phyloP scores from a whole-genome alignment of 2,329 filamentous ascomycete species.

The Paracamarosporium sp. region DNA sequence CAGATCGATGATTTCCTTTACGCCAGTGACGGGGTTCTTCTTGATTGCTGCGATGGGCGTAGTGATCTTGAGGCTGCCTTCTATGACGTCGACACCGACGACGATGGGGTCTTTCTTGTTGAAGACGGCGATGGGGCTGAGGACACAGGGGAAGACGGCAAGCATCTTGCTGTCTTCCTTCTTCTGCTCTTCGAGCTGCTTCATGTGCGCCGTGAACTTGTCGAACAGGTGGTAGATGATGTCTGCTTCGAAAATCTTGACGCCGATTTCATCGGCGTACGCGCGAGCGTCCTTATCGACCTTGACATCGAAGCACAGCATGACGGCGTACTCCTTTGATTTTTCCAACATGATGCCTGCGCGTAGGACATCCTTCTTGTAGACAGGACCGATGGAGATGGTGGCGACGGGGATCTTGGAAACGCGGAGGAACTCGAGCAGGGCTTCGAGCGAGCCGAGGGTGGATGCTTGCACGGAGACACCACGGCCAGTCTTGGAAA shows the following conservation, averaged over 20 bases:
- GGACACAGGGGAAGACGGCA: conserved; percentile 95
- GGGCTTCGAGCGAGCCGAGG: conserved; percentile 91
- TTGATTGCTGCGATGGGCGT: conserved; percentile 91
- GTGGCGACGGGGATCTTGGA: conserved; percentile 98
- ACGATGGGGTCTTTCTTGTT: conserved; percentile 98
- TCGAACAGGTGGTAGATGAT: conserved; percentile 99
- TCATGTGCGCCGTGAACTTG: conserved; percentile 94
- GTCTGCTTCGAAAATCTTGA: conserved; percentile 98
- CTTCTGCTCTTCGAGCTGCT: conserved; percentile 82
- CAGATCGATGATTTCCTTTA: conserved; percentile 82
- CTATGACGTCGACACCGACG: conserved; percentile 92
- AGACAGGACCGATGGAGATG: conserved; percentile 96
- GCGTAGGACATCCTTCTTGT: conserved; percentile 97
- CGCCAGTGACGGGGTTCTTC: conserved; percentile 76
- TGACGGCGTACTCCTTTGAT: conserved; percentile 92
- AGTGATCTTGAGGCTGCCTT: conserved; percentile 83
- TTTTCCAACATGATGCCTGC: conserved; percentile 96
- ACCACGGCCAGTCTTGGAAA: conserved; percentile 90
- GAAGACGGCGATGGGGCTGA: conserved; percentile 90
- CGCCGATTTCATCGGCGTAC: conserved; percentile 91
- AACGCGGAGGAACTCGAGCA: conserved; percentile 93
- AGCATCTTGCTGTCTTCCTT: conserved; percentile 96
- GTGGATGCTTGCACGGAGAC: conserved; percentile 98
- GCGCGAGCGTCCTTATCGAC: conserved; percentile 93
- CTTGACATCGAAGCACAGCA: conserved; percentile 99